Conservation (phyloP, 495 filamentous ascomycete genomes). For the Cetradonia linearis region DNA sequence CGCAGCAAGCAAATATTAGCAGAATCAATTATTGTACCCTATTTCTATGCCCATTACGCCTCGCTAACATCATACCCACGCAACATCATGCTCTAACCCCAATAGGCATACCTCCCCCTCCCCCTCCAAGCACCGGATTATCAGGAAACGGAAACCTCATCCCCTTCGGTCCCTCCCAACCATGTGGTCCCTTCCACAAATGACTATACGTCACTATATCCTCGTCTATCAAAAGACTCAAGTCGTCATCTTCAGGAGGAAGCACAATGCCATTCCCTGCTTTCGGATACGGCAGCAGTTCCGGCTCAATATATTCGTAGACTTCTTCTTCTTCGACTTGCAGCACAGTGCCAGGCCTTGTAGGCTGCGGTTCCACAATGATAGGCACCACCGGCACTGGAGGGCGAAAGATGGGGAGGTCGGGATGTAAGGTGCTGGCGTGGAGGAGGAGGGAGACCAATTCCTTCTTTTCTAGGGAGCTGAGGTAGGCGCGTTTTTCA, state of each 20-base stretch:
- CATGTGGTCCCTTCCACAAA: constrained; percentile 19
- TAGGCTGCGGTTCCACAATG: constrained; percentile 16
- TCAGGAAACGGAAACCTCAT: constrained; percentile 9
- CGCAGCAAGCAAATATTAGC: no score
- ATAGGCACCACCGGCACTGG: constrained; percentile 20
- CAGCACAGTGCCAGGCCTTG: neutral
- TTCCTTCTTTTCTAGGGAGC: constrained; percentile 32
- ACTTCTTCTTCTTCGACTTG: constrained; percentile 25
- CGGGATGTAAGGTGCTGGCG: constrained; percentile 31
- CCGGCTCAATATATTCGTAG: constrained; percentile 29
- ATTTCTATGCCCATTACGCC: neutral
- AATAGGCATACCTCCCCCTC: neutral
- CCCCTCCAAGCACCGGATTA: neutral
- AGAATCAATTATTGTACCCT: no score
- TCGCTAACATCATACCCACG: neutral
- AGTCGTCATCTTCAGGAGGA: constrained; percentile 33
- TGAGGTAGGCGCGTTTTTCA: constrained; percentile 41
- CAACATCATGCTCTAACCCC: neutral
- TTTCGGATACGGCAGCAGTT: constrained; percentile 55
- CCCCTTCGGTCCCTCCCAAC: constrained; percentile 18
- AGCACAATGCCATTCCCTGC: constrained; percentile 45
- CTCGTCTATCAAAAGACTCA: constrained; percentile 38
- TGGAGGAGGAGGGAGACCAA: constrained; percentile 40
- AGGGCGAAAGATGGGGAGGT: constrained; percentile 33
- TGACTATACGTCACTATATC: constrained; percentile 39